Conservation (phyloP, 441 rosid species). For the Sinapis alba region DNA sequence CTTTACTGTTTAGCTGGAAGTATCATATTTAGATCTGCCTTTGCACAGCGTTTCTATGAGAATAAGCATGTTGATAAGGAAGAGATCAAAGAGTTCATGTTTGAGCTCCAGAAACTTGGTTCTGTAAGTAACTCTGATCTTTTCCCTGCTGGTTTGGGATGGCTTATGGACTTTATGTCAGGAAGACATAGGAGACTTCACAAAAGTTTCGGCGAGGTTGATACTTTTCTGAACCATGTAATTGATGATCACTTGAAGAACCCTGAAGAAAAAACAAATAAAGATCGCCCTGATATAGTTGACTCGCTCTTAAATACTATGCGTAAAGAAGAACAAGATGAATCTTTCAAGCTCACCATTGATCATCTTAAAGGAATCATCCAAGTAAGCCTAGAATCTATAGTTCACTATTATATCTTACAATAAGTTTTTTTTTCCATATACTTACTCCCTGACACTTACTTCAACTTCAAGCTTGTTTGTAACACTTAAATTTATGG, state of each 20-base stretch:
- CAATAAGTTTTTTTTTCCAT: neutral
- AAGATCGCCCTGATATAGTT: constrained; percentile 23
- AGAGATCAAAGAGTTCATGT: constrained; percentile 36
- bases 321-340: constrained; percentile 10
- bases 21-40: constrained; percentile 40
- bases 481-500: neutral
- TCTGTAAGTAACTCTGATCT: constrained; percentile 32
- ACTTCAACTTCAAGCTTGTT: neutral
- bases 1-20: constrained; percentile 34
- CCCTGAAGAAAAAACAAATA: constrained; percentile 10
- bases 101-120: constrained; percentile 3
- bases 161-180: constrained; percentile 46
- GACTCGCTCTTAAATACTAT: constrained; percentile 18
- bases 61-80: constrained; percentile 24
- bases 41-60: constrained; percentile 36
- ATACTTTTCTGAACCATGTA: constrained; percentile 43
- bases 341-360: constrained; percentile 26
- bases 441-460: no score
- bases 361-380: constrained; percentile 45
- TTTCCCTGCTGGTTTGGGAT: constrained; percentile 48
- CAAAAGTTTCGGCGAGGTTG: constrained; percentile 37
- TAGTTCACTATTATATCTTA: neutral
- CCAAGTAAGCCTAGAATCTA: constrained; percentile 37
- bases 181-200: constrained; percentile 40
- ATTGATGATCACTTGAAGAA: constrained; percentile 43